Evolutionary conservation across 2,329 filamentous ascomycete genomes (phyloP), one percentile per base, ranked within the genome.

Genomic region (Capronia epimyces): DNA sequence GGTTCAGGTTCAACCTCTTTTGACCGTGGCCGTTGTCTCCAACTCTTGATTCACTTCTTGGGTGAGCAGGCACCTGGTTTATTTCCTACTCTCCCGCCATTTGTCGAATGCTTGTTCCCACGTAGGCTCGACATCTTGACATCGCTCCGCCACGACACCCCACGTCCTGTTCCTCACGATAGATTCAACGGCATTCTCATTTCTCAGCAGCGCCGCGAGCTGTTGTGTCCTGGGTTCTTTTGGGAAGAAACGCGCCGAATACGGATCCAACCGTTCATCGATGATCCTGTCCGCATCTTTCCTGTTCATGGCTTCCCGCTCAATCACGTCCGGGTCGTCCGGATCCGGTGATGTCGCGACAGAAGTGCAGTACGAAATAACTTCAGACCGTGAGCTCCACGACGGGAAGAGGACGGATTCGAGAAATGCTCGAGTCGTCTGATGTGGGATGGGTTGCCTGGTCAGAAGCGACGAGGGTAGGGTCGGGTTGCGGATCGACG

Each of bases 221-320:
- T 78, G 80, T 69, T 96, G 87, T 0, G 89, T 93, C 57, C 89
- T 77, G 12, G 87, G 77, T 70, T 97, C 89, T 45, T 75, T 72
- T 0, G 87, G 83, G 61, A 91, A 91, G 66, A 88, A 95, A 20
- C 91, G 76, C 5, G 76, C 86, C 8, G 86, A 90, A 66, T 98
- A 98, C 1, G 93, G 93, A 71, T 98, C 93, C 52, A 96, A 67
- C 49, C 93, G 76, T 70, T 97, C 93, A 66, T 97, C 81, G 3
- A 97, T 83, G 0, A 91, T 76, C 46, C 82, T 75, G 63, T 91
- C 84, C 42, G 83, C 76, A 56, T 86, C 82, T 61, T 75, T 81
- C 51, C 82, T 79, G 46, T 81, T 81, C 68, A 95, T 86, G 0
- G 82, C 75, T 62, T 89, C 78, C 48, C 87, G 75, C 15, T 86